Evolutionary conservation across 352 stramenopile genomes (phyloP).

Genomic region (Pythium rishiriense): DNA sequence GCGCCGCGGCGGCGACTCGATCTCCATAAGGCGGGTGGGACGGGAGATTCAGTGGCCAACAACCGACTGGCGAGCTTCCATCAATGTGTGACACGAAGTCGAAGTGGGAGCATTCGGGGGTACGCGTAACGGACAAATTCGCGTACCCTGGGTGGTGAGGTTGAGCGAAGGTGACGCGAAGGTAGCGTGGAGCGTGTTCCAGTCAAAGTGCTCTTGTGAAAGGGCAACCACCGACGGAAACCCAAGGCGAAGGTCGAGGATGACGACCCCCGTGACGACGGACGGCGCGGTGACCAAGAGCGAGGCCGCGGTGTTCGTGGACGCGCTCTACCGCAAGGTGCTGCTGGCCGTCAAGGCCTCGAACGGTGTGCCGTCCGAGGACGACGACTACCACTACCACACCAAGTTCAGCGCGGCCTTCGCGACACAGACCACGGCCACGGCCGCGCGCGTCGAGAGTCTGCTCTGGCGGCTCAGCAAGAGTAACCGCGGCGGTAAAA

Average conservation of each 20-base stretch:
- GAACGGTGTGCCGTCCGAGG: conserved; percentile 71
- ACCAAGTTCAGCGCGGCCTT: conserved; percentile 72
- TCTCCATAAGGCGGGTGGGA: neutral
- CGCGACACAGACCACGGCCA: conserved; percentile 33
- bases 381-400: conserved; percentile 87
- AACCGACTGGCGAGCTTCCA: conserved; percentile 13
- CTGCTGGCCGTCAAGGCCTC: conserved; percentile 80
- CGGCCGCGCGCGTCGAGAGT: conserved; percentile 43
- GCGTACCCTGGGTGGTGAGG: conserved; percentile 1
- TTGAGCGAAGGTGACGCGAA: conserved; percentile 24
- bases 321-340: conserved; percentile 74
- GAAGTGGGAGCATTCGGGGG: neutral
- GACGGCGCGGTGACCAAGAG: conserved; percentile 12
- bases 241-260: neutral
- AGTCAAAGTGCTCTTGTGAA: conserved; percentile 15
- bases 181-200: conserved; percentile 24
- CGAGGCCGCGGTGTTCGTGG: conserved; percentile 43
- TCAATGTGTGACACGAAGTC: conserved; percentile 12
- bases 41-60: conserved; percentile 4
- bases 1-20: neutral
- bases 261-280: conserved; percentile 6
- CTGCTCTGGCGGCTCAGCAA: conserved; percentile 51
- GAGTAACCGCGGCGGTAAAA: conserved; percentile 5
- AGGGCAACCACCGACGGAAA: conserved; percentile 4
- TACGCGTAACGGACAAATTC: conserved; percentile 15